phyloP scores from a whole-genome alignment of 2,329 filamentous ascomycete genomes.

The Pseudogymnoascus sp. region DNA sequence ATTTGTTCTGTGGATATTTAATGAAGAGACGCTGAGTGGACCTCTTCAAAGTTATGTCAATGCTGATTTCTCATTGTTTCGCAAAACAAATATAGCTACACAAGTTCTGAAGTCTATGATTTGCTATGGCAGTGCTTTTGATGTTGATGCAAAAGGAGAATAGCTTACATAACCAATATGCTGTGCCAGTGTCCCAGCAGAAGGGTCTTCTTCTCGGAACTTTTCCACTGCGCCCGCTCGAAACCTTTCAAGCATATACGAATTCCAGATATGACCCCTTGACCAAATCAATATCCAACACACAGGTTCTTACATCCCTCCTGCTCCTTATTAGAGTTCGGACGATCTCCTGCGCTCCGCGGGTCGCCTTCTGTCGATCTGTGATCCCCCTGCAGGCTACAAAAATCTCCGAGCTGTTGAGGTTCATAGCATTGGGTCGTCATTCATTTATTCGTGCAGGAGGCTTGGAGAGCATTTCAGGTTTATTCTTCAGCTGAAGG shows the following conservation, averaged over 20 bases:
- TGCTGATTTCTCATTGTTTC: background rate
- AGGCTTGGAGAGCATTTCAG: background rate
- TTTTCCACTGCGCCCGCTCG: background rate
- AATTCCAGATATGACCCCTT: background rate
- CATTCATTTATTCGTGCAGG: constrained; percentile 7
- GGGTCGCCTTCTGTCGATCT: background rate
- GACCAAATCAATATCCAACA: background rate
- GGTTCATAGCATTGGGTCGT: background rate
- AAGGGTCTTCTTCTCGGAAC: background rate
- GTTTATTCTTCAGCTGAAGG: background rate
- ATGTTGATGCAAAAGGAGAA: background rate
- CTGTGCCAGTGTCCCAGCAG: background rate
- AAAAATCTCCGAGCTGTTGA: background rate
- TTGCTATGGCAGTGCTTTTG: background rate
- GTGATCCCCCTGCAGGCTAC: background rate
- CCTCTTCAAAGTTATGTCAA: background rate
- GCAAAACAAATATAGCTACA: background rate
- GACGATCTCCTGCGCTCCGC: background rate
- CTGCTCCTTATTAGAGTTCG: background rate
- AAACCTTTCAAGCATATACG: background rate
- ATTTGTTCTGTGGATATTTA: background rate
- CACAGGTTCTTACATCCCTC: background rate
- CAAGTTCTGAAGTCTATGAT: background rate
- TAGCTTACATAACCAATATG: background rate
- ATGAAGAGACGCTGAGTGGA: background rate